Evolutionary conservation across 2,329 filamentous ascomycete genomes (phyloP).

Genomic region (Penicillium sp.): DNA sequence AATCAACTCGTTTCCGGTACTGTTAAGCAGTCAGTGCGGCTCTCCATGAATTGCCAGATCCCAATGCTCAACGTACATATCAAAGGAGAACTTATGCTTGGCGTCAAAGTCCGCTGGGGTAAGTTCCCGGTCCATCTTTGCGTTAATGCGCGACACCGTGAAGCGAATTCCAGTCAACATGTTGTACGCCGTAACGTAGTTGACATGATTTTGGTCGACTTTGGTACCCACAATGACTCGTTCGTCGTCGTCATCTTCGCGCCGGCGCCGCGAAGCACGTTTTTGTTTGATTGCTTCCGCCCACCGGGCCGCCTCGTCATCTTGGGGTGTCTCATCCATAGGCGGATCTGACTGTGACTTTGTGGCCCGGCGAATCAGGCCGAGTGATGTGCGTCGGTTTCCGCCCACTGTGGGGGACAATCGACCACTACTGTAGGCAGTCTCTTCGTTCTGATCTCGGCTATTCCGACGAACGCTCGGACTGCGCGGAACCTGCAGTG

Average conservation of each 20-base stretch:
- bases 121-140: constrained; percentile 88
- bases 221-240: constrained; percentile 91
- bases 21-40: constrained; percentile 45
- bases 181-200: constrained; percentile 98
- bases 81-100: constrained; percentile 97
- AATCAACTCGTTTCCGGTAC: constrained; percentile 93
- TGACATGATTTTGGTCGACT: constrained; percentile 94
- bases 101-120: constrained; percentile 90
- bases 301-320: constrained; percentile 90
- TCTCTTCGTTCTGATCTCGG: constrained; percentile 68
- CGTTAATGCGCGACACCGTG: constrained; percentile 92
- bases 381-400: constrained; percentile 77
- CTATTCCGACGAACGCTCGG: constrained; percentile 60
- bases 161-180: constrained; percentile 99
- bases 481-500: constrained; percentile 78
- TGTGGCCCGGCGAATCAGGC: constrained; percentile 75
- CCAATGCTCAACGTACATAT: constrained; percentile 67
- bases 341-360: constrained; percentile 81
- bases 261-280: constrained; percentile 76
- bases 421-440: constrained; percentile 68
- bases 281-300: constrained; percentile 91
- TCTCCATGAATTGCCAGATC: not conserved
- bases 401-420: constrained; percentile 71
- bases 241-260: constrained; percentile 89
- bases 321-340: constrained; percentile 77